Percentiles rank a stretch among this genome's conserved stretches.
Evolutionary conservation across 1,284 basidiomycete species (phyloP).

Genomic region (Exsudoporus floridanus): DNA sequence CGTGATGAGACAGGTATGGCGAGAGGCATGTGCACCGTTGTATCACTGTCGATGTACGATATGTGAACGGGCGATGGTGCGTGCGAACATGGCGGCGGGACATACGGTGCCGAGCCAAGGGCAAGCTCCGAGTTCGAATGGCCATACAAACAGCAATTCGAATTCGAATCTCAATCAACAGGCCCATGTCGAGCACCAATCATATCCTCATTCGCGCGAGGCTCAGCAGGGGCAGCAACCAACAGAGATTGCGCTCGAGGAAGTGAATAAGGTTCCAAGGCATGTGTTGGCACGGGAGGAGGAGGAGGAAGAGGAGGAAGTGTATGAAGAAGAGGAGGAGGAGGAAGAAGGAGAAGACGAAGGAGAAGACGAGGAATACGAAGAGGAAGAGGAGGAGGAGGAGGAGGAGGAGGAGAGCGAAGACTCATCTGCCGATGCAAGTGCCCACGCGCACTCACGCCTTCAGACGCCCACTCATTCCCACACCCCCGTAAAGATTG

Average conservation of each 20-base stretch:
- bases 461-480: neutral
- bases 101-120: slow-evolving; percentile 31
- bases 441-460: neutral
- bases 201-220: slow-evolving; percentile 8
- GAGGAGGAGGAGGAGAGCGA: slow-evolving; percentile 30
- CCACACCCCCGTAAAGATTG: slow-evolving; percentile 17
- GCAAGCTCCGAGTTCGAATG: slow-evolving; percentile 18
- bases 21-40: slow-evolving; percentile 66
- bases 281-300: slow-evolving; percentile 22
- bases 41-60: slow-evolving; percentile 71
- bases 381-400: slow-evolving; percentile 8
- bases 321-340: slow-evolving; percentile 21
- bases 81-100: slow-evolving; percentile 32
- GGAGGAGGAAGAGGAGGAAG: slow-evolving; percentile 28
- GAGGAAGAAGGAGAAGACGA: slow-evolving; percentile 16
- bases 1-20: slow-evolving; percentile 52
- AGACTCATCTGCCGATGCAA: slow-evolving; percentile 17
- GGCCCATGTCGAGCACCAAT: neutral
- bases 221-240: slow-evolving; percentile 12
- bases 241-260: slow-evolving; percentile 30
- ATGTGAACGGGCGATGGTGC: slow-evolving; percentile 61
- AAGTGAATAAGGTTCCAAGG: slow-evolving; percentile 18
- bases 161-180: slow-evolving; percentile 12
- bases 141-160: neutral
- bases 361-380: slow-evolving; percentile 18